Evolutionary conservation across 768 basidiomycete species (phyloP), one percentile per base, ranked within the genome.

Genomic region (Mycena amicta): DNA sequence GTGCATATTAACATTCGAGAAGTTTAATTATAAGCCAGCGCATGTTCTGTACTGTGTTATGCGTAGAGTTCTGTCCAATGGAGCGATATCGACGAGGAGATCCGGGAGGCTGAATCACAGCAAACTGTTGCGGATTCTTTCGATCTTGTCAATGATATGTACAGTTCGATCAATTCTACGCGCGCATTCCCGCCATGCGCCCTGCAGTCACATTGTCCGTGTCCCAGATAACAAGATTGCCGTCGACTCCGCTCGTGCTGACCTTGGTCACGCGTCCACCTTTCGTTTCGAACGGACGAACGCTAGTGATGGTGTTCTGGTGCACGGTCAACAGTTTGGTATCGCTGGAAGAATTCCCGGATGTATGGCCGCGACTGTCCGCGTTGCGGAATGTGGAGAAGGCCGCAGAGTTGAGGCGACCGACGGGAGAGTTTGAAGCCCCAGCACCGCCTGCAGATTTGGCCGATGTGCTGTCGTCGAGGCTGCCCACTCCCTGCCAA

Each of bases 251-350:
- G 16, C 88, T 88, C 20, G 95, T 97, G 71, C 91, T 94, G 60
- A 99, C 89, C 67, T 83, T 84, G 47, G 74, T 78, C 4, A 98
- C 88, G 2, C 76, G 74, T 0, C 85, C 87, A 13, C 78, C 80
- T 3, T 67, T 63, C 1, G 75, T 77, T 60, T 88, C 88, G 67
- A 91, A 97, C 26, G 91, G 77, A 56, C 94, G 78, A 39, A 98
- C 80, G 64, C 81, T 88, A n/a, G 94, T 98, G 74, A 99, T 97
- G 33, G 95, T 97, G 77, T 99, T 99, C 81, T 98, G 97, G 70
- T 98, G 97, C 50, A 97, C 83, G 15, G 97, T 98, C 67, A 83
- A 76, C 52, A 96, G 75, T 70, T 95, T 92, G 3, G 90, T 92
- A 67, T 90, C 87, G 46, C 64, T 65, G 30, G 74, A 2, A 43